Base-by-base conservation (phyloP, 495 filamentous ascomycete species). In the Aspergillus haitiensis region DNA sequence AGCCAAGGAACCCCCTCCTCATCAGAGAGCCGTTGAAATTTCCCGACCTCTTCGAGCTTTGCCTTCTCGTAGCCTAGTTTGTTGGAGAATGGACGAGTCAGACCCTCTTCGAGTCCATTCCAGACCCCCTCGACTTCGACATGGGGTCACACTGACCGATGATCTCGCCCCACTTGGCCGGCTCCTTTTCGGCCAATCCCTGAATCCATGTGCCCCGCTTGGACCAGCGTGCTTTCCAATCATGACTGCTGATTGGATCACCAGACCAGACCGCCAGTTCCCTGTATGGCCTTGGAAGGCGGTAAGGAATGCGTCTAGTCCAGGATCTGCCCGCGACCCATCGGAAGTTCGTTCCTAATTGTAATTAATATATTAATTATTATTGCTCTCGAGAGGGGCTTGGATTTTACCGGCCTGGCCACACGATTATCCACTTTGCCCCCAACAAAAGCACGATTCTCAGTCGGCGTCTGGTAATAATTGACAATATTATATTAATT, bases 211-310 rank as follows among this genome's bases (percentile, higher is more conserved):
- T 16, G 44, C 46, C 21, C 45, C 56, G 48, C 56, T 21, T 49
- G 8, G 45, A 36, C 10, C 33, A 18, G 15, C 45, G 39, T 16
- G 34, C 15, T 2, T 34, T 15, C 32, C 32, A 18, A 15, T 32
- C n/a, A 8, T 11, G 18, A 15, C 8, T 31, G 33, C 10, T 45
- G 8, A 59, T 59, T 59, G 56, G 56, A 9, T 5, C 21, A 5
- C n/a, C 6, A 12, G 10, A 9, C 39, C 45, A 44, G 36, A 59
- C 56, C 56, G 56, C 56, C 47, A 59, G 56, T 59, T 40, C n/a
- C 21, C 21, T 27, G 15, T 18, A 45, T 36, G 16, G 27, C 21
- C 45, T n/a, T 16, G 36, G 37, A 45, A 51, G 34, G 34, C 47
- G 35, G 56, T 50, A 51, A 40, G 27, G 40, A 21, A 37, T 36